A percentile compares a stretch with the other conserved stretches of the same genome.
Evolutionary conservation across 2,329 filamentous ascomycete species (phyloP).

Genomic region (Aureobasidium sp.): DNA sequence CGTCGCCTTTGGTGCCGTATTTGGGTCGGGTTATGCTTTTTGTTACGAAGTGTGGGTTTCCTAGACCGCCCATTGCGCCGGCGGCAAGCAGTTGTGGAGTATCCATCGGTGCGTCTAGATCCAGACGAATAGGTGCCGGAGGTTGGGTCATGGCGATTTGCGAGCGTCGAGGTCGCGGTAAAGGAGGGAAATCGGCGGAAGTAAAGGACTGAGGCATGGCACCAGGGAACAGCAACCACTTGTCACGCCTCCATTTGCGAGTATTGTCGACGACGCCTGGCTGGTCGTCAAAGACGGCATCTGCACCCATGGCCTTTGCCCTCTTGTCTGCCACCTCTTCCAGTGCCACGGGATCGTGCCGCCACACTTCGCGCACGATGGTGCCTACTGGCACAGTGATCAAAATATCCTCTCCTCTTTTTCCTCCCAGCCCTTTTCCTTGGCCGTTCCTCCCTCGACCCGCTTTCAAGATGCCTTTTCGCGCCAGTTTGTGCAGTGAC

Average conservation of each 20-base stretch:
- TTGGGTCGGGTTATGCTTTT: conserved; percentile 68
- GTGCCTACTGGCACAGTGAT: conserved; percentile 91
- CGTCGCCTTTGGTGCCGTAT: conserved; percentile 81
- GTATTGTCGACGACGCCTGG: conserved; percentile 29
- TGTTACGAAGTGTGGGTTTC: conserved; percentile 87
- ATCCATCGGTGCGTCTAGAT: conserved; percentile 62
- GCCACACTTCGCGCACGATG: conserved; percentile 72
- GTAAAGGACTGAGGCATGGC: conserved; percentile 64
- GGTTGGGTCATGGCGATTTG: conserved; percentile 62
- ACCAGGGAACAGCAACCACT: conserved; percentile 83
- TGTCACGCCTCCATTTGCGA: conserved; percentile 49
- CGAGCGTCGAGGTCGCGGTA: conserved; percentile 51
- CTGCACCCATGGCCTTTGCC: conserved; percentile 26
- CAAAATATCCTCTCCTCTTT: conserved; percentile 77
- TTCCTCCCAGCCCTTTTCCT: conserved; percentile 65
- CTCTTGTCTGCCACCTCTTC: conserved; percentile 43
- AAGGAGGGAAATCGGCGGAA: conserved; percentile 50
- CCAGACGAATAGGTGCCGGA: conserved; percentile 57
- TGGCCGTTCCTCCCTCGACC: conserved; percentile 71
- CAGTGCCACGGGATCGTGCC: conserved; percentile 69
- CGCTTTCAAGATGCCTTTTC: conserved; percentile 67
- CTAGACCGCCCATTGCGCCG: conserved; percentile 81
- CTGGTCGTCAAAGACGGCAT: conserved; percentile 31
- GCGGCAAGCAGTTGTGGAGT: conserved; percentile 78
- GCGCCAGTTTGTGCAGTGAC: conserved; percentile 82